Evolutionary conservation across 345 rosid species (phyloP), one percentile per base, ranked within the genome.

Genomic region (Geranium brycei): DNA sequence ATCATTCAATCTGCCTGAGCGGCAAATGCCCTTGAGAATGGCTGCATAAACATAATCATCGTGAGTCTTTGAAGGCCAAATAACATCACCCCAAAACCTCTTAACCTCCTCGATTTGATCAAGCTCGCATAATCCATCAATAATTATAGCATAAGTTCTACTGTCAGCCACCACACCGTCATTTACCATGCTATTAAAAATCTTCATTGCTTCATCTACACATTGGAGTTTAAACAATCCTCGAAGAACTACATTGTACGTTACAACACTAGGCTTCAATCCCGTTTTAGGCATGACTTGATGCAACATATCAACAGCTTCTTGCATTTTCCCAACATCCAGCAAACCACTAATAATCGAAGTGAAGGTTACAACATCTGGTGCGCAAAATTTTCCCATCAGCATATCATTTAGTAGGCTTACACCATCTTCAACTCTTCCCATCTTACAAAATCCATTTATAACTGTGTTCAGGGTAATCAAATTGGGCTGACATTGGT

Each of bases 381-480:
- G 96, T 14, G 82, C 68, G 69, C 82, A 81, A 75, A 91, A 88
- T 67, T 85, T 85, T 30, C 97, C 91, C 2, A 53, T 75, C 61
- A 73, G 74, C 95, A 91, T 91, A 73, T 88, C 96, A 68, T 77
- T 78, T 63, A 91, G 72, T 11, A 91, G 80, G 72, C 78, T 80
- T 70, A 86, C 63, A 73, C 91, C 89, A 56, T 88, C 96, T 59
- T 86, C 91, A 11, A 83, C 71, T 61, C 81, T 83, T 11, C 83
- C 82, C 79, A 82, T 77, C 84, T 82, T 88, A 86, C 95, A 87
- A 61, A 91, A 81, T 17, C 95, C 96, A 72, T 88, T 78, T 30
- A 88, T 68, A 31, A 91, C 80, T 0, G 90, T 91, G 75, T 86
- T 88, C 58, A 91, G 91, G 41, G 93, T 82, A 73, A 85, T 81